Percentiles rank a stretch among this genome's conserved stretches.
These are phyloP conservation scores for Prunus mira DNA, from an alignment of 306 rosid species.

Conservation along the genomic window DNA sequence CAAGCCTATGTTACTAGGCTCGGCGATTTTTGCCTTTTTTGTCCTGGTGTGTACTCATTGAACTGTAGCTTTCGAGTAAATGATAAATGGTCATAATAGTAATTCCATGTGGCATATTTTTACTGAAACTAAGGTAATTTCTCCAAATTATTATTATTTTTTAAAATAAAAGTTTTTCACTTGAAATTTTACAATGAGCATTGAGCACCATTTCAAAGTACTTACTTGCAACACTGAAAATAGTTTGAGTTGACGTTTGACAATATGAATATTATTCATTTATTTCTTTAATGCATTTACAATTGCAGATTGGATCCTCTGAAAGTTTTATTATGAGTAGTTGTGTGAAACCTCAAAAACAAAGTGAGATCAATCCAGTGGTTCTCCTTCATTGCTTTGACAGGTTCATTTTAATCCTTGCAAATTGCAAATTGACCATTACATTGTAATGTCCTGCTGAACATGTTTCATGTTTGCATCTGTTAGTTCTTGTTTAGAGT, in stretches of 20 bases:
- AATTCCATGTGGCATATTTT: not conserved
- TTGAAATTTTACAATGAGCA: not conserved
- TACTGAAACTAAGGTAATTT: too few species aligned
- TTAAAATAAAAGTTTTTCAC: not conserved
- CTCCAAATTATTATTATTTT: not conserved
- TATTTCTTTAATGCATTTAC: not conserved
- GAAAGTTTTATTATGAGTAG: constrained; percentile 76
- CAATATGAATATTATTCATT: not conserved
- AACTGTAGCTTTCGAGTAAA: not conserved
- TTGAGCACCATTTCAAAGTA: not conserved
- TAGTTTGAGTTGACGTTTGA: not conserved
- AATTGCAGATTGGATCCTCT: constrained; percentile 51
- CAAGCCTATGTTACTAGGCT: too few species aligned
- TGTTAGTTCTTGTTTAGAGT: constrained; percentile 90
- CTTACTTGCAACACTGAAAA: too few species aligned
- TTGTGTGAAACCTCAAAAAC: constrained; percentile 68
- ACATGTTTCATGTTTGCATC: constrained; percentile 24
- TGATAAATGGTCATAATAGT: not conserved
- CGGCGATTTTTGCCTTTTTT: too few species aligned
- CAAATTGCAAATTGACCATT: constrained; percentile 5
- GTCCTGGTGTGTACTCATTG: too few species aligned
- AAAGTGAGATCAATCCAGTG: constrained; percentile 62
- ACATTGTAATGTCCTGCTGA: constrained; percentile 6
- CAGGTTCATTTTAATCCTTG: constrained; percentile 42
- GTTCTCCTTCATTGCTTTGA: constrained; percentile 94